Evolutionary conservation across 148 eudicot species (phyloP).

Genomic region (Rhododendron henanense): DNA sequence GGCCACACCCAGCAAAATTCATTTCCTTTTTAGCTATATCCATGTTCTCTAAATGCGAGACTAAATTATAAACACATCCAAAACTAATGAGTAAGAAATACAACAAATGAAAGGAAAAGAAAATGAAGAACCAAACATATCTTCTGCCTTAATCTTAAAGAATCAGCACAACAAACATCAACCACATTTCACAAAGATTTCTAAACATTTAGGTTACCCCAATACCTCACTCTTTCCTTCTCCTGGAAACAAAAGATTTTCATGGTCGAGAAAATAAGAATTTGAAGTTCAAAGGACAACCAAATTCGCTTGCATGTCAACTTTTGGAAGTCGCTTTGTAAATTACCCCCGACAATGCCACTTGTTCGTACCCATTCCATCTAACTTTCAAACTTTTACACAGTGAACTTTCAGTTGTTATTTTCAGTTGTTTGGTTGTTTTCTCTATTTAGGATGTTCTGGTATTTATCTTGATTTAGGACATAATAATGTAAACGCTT

Average conservation of each 20-base stretch:
- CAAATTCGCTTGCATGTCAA: not conserved
- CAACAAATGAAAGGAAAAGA: not conserved
- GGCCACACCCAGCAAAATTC: not conserved
- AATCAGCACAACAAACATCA: not conserved
- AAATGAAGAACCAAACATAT: not conserved
- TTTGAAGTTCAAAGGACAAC: not conserved
- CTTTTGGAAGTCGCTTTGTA: not conserved
- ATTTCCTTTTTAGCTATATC: not conserved
- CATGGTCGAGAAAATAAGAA: not conserved
- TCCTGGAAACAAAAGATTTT: not conserved
- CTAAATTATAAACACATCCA: not conserved
- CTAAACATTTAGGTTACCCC: not conserved
- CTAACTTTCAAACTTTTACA: conserved; percentile 2
- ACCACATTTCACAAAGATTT: not conserved
- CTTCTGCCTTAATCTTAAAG: not conserved
- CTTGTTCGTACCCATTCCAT: not conserved
- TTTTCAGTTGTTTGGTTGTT: not conserved
- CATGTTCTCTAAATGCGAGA: not conserved
- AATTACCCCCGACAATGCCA: not conserved
- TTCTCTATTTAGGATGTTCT: not conserved
- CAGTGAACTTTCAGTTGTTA: not conserved
- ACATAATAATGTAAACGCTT: not conserved
- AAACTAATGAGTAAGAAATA: not conserved
- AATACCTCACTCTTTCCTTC: not conserved
- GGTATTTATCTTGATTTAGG: not conserved